A percentile compares a stretch with the other conserved stretches of the same genome.
Evolutionary conservation across 345 rosid species (phyloP).

Genomic region (Lepidium sativum): DNA sequence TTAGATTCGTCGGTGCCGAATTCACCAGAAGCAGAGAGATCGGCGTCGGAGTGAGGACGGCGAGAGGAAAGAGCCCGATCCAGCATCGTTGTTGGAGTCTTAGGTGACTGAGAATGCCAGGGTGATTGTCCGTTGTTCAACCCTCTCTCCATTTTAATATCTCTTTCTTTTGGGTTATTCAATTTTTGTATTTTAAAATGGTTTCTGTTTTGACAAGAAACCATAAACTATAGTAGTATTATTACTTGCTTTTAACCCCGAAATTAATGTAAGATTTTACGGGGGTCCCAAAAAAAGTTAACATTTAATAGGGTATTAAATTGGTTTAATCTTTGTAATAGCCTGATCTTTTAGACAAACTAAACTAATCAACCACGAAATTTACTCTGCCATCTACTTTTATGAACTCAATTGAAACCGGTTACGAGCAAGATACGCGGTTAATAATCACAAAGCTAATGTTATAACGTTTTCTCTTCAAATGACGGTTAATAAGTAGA

Average conservation of each 20-base stretch:
- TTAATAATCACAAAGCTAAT: background rate
- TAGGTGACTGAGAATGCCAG: conserved; percentile 38
- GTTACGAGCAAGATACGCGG: no score
- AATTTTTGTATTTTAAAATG: background rate
- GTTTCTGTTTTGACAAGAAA: background rate
- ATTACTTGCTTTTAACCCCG: background rate
- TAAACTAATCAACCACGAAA: no score
- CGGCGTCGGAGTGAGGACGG: conserved; percentile 41
- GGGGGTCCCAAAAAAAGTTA: background rate
- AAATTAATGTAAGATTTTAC: background rate
- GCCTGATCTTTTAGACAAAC: no score
- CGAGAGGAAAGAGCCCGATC: conserved; percentile 52
- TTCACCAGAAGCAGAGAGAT: conserved; percentile 23
- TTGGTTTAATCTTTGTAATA: no score
- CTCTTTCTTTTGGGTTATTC: background rate
- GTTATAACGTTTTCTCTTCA: no score
- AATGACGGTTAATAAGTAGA: no score
- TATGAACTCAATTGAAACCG: no score
- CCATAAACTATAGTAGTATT: no score
- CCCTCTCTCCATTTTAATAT: conserved; percentile 15
- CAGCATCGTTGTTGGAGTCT: conserved; percentile 33
- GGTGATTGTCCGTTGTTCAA: conserved; percentile 20
- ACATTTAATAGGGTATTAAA: no score
- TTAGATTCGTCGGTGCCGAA: conserved; percentile 50
- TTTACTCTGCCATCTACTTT: no score